Evolutionary conservation across 23 red algal genomes (phyloP).

Genomic region (Gracilaria domingensis): DNA sequence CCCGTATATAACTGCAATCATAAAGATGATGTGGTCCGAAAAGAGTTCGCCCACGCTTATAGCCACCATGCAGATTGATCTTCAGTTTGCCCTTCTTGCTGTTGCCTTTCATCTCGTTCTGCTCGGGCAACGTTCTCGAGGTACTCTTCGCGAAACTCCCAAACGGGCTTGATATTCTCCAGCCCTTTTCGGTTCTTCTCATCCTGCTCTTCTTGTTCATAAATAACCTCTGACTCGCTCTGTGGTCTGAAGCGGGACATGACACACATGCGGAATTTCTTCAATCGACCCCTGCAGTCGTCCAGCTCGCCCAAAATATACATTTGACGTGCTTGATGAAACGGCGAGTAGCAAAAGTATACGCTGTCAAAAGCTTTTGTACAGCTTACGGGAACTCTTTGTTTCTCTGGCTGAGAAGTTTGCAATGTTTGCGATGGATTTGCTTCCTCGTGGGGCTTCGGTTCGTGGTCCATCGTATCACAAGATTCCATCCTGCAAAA

Average conservation of each 20-base stretch:
- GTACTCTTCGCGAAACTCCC: conserved; percentile 71
- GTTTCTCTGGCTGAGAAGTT: background rate
- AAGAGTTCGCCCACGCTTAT: too few relatives aligned
- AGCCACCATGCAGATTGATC: conserved; percentile 29
- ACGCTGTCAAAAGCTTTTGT: conserved; percentile 74
- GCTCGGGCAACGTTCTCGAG: conserved; percentile 35
- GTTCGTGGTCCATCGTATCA: background rate
- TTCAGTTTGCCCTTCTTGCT: conserved; percentile 26
- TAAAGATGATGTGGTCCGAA: too few relatives aligned
- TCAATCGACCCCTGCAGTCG: conserved; percentile 67
- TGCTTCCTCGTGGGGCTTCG: background rate
- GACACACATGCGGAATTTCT: conserved; percentile 61
- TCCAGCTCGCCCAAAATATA: conserved; percentile 63
- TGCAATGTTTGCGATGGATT: background rate
- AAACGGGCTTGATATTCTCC: conserved; percentile 39
- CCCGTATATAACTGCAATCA: too few relatives aligned
- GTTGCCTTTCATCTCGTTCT: conserved; percentile 38
- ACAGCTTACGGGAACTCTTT: conserved; percentile 59
- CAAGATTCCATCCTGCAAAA: background rate
- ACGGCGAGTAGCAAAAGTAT: conserved; percentile 76
- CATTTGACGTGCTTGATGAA: conserved; percentile 60
- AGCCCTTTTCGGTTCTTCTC: conserved; percentile 3
- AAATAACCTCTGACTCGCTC: conserved; percentile 38
- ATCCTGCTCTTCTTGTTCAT: conserved; percentile 35
- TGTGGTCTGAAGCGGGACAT: conserved; percentile 63